phyloP scores from a whole-genome alignment of 73 alveolate genomes.

The Breviolum minutum region DNA sequence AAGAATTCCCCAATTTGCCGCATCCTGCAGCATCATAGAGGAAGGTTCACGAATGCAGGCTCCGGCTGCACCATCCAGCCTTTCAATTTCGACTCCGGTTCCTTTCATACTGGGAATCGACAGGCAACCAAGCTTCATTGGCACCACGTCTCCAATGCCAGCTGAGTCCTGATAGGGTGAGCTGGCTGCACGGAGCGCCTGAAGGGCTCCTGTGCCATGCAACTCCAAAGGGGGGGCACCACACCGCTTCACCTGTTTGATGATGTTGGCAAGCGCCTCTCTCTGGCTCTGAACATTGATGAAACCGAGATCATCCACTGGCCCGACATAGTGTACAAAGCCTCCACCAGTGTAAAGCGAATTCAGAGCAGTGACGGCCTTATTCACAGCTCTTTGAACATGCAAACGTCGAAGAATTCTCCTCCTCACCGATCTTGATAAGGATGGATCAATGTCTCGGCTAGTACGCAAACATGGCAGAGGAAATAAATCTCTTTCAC shows the following conservation, averaged over 20 bases:
- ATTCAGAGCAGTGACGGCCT: conserved; percentile 8
- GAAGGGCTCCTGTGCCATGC: conserved; percentile 30
- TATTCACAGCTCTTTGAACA: neutral
- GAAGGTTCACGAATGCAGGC: neutral
- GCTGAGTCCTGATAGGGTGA: neutral
- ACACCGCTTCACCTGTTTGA: neutral
- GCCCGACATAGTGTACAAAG: neutral
- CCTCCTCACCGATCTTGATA: too few species aligned
- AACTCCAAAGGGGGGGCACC: conserved; percentile 19
- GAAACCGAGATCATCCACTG: too few species aligned
- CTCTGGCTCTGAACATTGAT: neutral
- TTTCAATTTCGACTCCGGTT: neutral
- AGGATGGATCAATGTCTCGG: too few species aligned
- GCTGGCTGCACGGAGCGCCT: conserved; percentile 78
- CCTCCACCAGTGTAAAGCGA: neutral
- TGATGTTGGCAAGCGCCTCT: neutral
- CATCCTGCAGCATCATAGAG: neutral
- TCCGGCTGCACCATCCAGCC: neutral
- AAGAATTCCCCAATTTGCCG: neutral
- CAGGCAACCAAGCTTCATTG: neutral
- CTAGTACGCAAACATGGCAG: neutral
- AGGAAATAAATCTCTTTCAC: neutral
- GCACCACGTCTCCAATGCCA: conserved; percentile 60
- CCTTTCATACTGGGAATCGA: neutral
- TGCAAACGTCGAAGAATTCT: neutral